Evolutionary conservation across 306 rosid genomes (phyloP).

Genomic region (Argentina anserina): DNA sequence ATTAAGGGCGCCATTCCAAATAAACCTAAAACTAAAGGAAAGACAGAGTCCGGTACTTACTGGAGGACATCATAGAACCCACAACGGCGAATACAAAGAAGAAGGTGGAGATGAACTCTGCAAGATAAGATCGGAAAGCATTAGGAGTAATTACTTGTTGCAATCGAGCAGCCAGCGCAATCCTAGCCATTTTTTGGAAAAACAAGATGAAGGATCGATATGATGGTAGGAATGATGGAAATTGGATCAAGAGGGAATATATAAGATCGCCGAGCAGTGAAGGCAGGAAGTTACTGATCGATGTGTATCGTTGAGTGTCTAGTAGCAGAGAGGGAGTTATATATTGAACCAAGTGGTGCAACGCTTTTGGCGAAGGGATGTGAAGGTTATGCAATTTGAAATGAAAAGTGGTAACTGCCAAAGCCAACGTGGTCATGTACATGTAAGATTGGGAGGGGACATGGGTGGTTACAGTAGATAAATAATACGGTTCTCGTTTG

Average conservation of each 20-base stretch:
- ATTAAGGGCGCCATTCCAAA: neutral
- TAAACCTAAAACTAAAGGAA: neutral
- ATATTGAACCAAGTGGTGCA: neutral
- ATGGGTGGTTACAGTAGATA: neutral
- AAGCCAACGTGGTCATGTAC: neutral
- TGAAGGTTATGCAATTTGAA: constrained; percentile 10
- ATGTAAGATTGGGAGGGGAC: neutral
- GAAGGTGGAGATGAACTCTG: constrained; percentile 89
- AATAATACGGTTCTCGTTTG: too few relatives aligned
- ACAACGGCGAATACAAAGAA: constrained; percentile 62
- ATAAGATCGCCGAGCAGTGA: neutral
- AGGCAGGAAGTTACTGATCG: neutral
- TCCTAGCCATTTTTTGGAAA: constrained; percentile 45
- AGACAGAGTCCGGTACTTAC: constrained; percentile 34
- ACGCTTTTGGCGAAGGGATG: constrained; percentile 2
- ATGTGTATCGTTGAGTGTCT: too few relatives aligned
- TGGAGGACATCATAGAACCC: constrained; percentile 70
- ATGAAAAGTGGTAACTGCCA: neutral
- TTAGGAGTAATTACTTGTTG: constrained; percentile 48
- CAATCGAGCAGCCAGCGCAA: constrained; percentile 40
- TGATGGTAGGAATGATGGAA: too few relatives aligned
- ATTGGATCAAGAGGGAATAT: neutral
- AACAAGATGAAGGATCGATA: neutral
- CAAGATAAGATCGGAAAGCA: constrained; percentile 71
- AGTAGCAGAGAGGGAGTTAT: neutral